Conservation (phyloP, 2,329 filamentous ascomycete species). For the Sordariomycetes sp. region DNA sequence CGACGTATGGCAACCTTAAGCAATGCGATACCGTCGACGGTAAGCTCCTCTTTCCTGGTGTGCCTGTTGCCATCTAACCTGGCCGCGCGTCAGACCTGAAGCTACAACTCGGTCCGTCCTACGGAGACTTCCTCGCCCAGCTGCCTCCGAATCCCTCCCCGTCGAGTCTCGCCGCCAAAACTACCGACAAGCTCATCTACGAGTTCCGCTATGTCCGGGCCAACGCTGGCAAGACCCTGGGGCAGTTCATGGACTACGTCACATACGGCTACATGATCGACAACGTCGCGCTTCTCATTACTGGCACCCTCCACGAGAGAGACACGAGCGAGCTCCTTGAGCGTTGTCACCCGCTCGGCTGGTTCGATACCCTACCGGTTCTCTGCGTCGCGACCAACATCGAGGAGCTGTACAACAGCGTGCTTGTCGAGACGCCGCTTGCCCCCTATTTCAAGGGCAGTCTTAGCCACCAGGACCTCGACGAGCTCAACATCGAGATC, state of each 20-base stretch:
- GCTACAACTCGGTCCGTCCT: conserved; percentile 89
- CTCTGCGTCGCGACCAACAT: conserved; percentile 97
- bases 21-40: conserved; percentile 98
- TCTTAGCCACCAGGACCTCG: conserved; percentile 88
- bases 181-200: conserved; percentile 93
- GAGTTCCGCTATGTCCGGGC: conserved; percentile 95
- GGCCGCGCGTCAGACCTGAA: conserved; percentile 61
- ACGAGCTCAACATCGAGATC: conserved; percentile 99
- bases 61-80: conserved; percentile 3
- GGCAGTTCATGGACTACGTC: conserved; percentile 94
- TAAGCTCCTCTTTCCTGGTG: conserved; percentile 23
- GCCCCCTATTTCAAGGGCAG: conserved; percentile 97
- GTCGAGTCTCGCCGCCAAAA: conserved; percentile 84
- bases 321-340: conserved; percentile 93
- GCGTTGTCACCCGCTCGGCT: conserved; percentile 89
- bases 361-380: conserved; percentile 98
- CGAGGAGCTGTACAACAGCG: conserved; percentile 96
- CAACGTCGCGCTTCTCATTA: conserved; percentile 95
- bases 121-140: conserved; percentile 89
- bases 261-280: conserved; percentile 99
- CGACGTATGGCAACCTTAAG: conserved; percentile 90
- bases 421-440: conserved; percentile 90
- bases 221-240: conserved; percentile 80
- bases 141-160: conserved; percentile 95
- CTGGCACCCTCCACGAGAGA: conserved; percentile 90